Conservation (phyloP, 2,329 filamentous ascomycete genomes). For the Phaeosphaeriaceae sp. region DNA sequence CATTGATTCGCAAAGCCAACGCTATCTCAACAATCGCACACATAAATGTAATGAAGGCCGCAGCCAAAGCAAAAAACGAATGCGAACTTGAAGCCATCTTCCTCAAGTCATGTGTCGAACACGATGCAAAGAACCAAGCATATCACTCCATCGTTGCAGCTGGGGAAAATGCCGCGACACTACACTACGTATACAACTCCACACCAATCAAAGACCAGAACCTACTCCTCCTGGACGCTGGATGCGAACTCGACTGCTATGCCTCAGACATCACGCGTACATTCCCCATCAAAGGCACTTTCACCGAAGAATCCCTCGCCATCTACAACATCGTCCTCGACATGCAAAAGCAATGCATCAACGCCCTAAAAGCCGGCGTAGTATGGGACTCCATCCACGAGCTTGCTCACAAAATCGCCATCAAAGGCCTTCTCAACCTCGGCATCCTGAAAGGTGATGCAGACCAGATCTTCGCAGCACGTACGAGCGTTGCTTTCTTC, state of each 20-base stretch:
- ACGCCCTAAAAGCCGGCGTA: conserved; percentile 73
- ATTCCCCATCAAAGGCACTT: conserved; percentile 75
- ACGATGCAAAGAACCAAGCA: conserved; percentile 80
- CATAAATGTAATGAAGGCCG: conserved; percentile 68
- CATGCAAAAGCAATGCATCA: conserved; percentile 84
- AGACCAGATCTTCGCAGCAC: conserved; percentile 52
- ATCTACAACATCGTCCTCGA: conserved; percentile 84
- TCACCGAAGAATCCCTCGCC: conserved; percentile 46
- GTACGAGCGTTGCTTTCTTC: conserved; percentile 58
- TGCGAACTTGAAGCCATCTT: conserved; percentile 83
- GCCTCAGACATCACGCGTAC: conserved; percentile 76
- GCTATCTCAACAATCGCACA: conserved; percentile 80
- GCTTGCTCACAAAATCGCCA: conserved; percentile 80
- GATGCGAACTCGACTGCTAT: conserved; percentile 61
- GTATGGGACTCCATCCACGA: conserved; percentile 83
- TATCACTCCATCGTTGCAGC: conserved; percentile 87
- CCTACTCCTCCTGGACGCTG: conserved; percentile 84
- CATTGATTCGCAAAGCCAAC: conserved; percentile 80
- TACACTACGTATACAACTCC: conserved; percentile 76
- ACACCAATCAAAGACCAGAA: conserved; percentile 64
- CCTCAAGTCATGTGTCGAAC: conserved; percentile 74
- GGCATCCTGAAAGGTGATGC: conserved; percentile 73
- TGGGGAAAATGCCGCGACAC: conserved; percentile 79
- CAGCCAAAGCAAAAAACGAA: conserved; percentile 74
- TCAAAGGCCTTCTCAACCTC: conserved; percentile 76